Evolutionary conservation across 305 asterid genomes (phyloP).

Genomic region (Fraxinus floribunda): DNA sequence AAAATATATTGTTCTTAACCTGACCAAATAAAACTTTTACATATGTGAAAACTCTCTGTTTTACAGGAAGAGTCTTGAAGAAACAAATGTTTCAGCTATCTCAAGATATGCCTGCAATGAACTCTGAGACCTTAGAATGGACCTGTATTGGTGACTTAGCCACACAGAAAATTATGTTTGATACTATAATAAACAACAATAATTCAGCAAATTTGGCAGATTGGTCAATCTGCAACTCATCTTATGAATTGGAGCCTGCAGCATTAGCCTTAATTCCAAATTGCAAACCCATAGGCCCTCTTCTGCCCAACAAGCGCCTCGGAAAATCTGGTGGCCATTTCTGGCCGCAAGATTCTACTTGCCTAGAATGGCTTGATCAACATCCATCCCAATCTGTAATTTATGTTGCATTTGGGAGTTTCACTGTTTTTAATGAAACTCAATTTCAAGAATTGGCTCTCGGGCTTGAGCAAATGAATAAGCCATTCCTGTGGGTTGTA

Average conservation of each 20-base stretch:
- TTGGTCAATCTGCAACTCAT: conserved; percentile 55
- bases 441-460: conserved; percentile 59
- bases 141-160: conserved; percentile 32
- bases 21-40: background rate
- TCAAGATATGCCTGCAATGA: conserved; percentile 50
- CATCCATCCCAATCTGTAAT: conserved; percentile 46
- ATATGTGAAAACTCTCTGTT: background rate
- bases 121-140: conserved; percentile 41
- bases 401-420: conserved; percentile 71
- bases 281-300: conserved; percentile 56
- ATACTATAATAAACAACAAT: conserved; percentile 13
- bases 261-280: conserved; percentile 44
- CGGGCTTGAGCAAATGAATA: conserved; percentile 48
- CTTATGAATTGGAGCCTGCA: conserved; percentile 52
- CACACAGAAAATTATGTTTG: conserved; percentile 41
- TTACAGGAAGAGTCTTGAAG: conserved; percentile 47
- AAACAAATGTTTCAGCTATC: conserved; percentile 40
- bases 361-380: conserved; percentile 60
- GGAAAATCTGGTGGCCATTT: conserved; percentile 47
- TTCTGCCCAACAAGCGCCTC: conserved; percentile 38
- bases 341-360: conserved; percentile 51
- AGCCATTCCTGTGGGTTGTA: conserved; percentile 70
- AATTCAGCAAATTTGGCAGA: conserved; percentile 33
- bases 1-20: background rate
- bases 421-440: conserved; percentile 28